Evolutionary conservation across 805 yeast species (phyloP), one percentile per base, ranked within the genome.

Genomic region (Clavispora asparagi): DNA sequence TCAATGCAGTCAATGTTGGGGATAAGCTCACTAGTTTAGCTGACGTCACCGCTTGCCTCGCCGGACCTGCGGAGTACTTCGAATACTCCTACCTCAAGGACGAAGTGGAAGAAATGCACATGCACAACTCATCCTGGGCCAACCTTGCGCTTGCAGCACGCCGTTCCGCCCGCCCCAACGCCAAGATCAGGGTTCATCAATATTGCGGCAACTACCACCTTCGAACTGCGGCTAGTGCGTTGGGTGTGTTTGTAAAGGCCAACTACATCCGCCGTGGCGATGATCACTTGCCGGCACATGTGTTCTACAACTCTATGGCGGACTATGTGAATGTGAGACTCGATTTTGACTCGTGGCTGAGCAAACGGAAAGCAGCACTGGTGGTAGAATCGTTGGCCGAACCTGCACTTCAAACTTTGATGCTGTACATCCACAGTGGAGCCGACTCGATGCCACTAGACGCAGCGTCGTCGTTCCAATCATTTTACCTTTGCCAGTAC

Each of bases 201-300:
- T 91, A 91, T 61, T 83, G 87, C 0, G 75, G 77, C 49, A 90
- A 87, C 58, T 92, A 97, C 96, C 90, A 85, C 52, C 68, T 91
- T 30, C 70, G 76, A 44, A 74, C 88, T 0, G 88, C 90, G 0
- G 81, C 86, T 1, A 69, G 77, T 26, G 67, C 83, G 1, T 64
- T 86, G 54, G 73, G 81, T 0, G 59, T 80, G 13, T 74, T 85
- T 26, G 77, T 78, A 57, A 64, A 66, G 38, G 84, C 87, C 1
- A 84, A 83, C 51, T 55, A 64, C 7, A 58, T 67, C 28, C 63
- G 71, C 39, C 48, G 47, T 3, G 49, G 51, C 5, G 47, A 43
- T 1, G 40, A 19, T 23, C 53, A 53, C 12, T 45, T 68, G 3
- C 64, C 65, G 1, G 53, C 65, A 2, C 74, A 81, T 7, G 57